Conservation (phyloP, 2,329 filamentous ascomycete genomes). For the Atkinsonella texensis region DNA sequence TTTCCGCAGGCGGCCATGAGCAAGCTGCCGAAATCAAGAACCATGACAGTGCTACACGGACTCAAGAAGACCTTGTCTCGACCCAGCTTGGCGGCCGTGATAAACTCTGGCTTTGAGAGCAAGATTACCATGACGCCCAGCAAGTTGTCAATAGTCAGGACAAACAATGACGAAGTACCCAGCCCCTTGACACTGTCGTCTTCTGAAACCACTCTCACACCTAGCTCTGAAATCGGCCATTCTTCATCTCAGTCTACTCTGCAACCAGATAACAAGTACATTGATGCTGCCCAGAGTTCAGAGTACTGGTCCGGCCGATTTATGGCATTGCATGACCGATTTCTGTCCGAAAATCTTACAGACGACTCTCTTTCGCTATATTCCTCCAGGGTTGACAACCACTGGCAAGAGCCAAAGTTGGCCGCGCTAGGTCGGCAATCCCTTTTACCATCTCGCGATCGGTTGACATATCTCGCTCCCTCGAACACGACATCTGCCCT, state of each 20-base stretch:
- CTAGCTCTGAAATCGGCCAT: neutral
- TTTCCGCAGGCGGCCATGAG: conserved; percentile 6
- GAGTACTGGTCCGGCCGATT: conserved; percentile 54
- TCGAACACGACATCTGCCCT: conserved; percentile 22
- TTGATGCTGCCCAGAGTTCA: conserved; percentile 32
- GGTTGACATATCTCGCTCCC: conserved; percentile 17
- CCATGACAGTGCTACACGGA: conserved; percentile 32
- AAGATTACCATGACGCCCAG: conserved; percentile 6
- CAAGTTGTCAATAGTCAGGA: too few species aligned
- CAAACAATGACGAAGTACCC: neutral
- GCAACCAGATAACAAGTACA: conserved; percentile 15
- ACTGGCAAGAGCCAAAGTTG: neutral
- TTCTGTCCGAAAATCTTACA: conserved; percentile 16
- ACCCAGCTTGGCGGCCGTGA: conserved; percentile 13
- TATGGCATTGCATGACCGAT: conserved; percentile 39
- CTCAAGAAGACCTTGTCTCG: conserved; percentile 33
- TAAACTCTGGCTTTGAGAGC: conserved; percentile 10
- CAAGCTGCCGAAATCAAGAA: conserved; percentile 31
- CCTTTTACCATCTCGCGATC: conserved; percentile 2
- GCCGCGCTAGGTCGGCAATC: neutral
- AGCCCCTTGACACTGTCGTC: neutral
- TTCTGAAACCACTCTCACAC: neutral
- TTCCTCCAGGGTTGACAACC: neutral
- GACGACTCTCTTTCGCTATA: conserved; percentile 3
- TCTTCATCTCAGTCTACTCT: conserved; percentile 2